Conservation (phyloP, 352 stramenopile species). For the Blastocystis sp. region DNA sequence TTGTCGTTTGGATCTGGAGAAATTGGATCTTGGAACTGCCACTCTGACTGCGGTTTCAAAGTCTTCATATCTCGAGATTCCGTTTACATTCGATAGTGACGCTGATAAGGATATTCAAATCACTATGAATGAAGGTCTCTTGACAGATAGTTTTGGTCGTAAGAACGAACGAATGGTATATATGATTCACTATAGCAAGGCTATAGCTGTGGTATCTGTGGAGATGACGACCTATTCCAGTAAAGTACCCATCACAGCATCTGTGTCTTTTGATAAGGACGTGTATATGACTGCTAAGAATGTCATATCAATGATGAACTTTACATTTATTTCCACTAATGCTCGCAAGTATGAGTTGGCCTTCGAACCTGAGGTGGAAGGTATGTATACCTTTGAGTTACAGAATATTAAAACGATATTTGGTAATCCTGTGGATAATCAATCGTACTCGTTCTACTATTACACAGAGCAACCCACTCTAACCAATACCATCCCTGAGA, state of each 20-base stretch:
- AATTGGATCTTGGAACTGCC: not conserved
- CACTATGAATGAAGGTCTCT: not conserved
- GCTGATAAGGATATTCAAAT: not conserved
- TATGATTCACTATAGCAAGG: not conserved
- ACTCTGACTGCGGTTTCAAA: not conserved
- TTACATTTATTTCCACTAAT: not conserved
- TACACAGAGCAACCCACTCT: not conserved
- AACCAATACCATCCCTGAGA: not conserved
- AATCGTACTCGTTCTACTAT: not conserved
- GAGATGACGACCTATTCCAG: not conserved
- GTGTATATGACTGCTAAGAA: not conserved
- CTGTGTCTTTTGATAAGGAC: not conserved
- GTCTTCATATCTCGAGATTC: not conserved
- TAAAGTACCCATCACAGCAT: not conserved
- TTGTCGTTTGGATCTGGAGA: not conserved
- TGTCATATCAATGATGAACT: not conserved
- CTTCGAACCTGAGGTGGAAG: not conserved
- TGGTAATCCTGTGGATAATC: constrained; percentile 16
- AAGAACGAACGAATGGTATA: not conserved
- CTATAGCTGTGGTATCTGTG: not conserved
- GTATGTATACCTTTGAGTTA: not conserved
- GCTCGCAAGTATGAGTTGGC: not conserved
- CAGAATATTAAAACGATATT: not conserved
- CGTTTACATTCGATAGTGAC: not conserved
- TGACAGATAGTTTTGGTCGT: constrained; percentile 12